These are phyloP conservation scores for Syzygium aromaticum DNA, from an alignment of 345 rosid species.

Conservation along the genomic window DNA sequence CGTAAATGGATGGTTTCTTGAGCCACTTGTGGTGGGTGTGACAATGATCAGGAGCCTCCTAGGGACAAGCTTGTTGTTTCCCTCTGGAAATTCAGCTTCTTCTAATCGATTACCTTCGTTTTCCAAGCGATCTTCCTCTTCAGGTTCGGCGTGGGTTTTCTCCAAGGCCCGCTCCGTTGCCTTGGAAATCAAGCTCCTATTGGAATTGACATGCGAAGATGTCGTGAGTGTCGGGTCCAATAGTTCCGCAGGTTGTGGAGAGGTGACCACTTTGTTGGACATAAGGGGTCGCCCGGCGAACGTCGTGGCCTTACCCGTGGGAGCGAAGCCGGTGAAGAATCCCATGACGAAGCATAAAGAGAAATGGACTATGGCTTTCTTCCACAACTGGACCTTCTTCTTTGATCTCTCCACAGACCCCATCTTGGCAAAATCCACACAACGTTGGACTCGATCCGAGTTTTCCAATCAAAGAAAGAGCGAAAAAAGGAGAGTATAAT, in stretches of 20 bases:
- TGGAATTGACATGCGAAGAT: background rate
- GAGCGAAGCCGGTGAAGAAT: slow-evolving; percentile 91
- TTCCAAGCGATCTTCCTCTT: background rate
- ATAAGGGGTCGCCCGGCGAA: background rate
- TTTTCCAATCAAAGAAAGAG: background rate
- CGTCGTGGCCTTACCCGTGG: slow-evolving; percentile 43
- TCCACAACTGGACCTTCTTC: slow-evolving; percentile 83
- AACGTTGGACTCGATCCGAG: background rate
- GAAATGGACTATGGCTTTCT: slow-evolving; percentile 77
- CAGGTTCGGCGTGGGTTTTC: background rate
- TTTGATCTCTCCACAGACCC: slow-evolving; percentile 64
- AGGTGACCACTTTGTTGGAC: background rate
- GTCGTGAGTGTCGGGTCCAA: background rate
- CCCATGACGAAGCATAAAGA: slow-evolving; percentile 86
- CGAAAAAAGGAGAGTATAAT: background rate
- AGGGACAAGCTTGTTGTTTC: slow-evolving; percentile 6
- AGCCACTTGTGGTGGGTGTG: slow-evolving; percentile 32
- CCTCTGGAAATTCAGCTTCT: background rate
- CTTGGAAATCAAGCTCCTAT: background rate
- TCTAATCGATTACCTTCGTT: background rate
- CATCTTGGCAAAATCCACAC: background rate
- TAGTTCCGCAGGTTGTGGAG: background rate
- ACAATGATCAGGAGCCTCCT: slow-evolving; percentile 53
- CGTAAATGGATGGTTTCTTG: slow-evolving; percentile 18
- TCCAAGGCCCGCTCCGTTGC: background rate